phyloP scores from a whole-genome alignment of 2,329 filamentous ascomycete species.

The Talaromyces amestolkiae region DNA sequence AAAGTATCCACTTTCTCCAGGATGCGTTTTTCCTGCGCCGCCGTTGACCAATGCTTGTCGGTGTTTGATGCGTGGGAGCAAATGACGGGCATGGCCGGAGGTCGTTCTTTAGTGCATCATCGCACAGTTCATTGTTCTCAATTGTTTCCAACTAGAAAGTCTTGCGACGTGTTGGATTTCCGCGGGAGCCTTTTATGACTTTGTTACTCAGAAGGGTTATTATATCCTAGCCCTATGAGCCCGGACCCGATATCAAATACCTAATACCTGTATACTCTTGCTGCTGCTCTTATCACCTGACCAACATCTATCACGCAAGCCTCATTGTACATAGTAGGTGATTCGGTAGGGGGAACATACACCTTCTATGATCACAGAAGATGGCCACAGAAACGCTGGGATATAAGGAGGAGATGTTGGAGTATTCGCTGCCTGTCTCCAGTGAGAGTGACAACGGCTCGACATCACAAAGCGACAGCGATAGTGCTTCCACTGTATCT shows the following conservation, averaged over 20 bases:
- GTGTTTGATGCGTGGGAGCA: neutral
- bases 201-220: neutral
- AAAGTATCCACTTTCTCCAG: neutral
- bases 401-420: slow-evolving; percentile 1
- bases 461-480: slow-evolving; percentile 5
- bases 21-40: neutral
- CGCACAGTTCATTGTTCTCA: neutral
- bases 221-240: slow-evolving; percentile 12
- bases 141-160: neutral
- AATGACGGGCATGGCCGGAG: neutral
- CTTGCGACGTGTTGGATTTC: slow-evolving; percentile 3
- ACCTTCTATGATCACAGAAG: neutral
- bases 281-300: neutral
- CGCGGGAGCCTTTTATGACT: slow-evolving; percentile 1
- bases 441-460: slow-evolving; percentile 8
- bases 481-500: slow-evolving; percentile 11
- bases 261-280: neutral
- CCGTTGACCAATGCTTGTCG: neutral
- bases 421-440: neutral
- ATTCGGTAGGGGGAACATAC: neutral
- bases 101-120: neutral
- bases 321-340: neutral
- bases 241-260: neutral
- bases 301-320: neutral
- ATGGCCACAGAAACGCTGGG: slow-evolving; percentile 14